Conservation (phyloP, 2,329 filamentous ascomycete species). For the Claviceps sp. region DNA sequence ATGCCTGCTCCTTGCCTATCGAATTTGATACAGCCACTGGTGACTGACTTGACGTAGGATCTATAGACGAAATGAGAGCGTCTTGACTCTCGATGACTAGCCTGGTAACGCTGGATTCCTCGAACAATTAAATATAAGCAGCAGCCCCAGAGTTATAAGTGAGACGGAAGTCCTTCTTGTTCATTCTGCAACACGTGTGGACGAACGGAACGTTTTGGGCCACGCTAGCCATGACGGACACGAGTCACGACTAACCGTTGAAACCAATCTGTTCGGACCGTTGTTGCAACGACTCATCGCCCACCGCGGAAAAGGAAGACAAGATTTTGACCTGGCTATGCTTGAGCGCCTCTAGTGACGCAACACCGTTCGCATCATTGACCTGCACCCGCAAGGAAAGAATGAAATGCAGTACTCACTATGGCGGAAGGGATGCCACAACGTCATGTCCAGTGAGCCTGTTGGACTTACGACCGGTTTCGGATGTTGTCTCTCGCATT, state of each 20-base stretch:
- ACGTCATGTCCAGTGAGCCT: neutral
- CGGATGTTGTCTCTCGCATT: neutral
- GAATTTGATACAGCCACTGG: constrained; percentile 12
- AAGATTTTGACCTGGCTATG: neutral
- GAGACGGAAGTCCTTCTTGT: neutral
- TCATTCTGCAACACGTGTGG: neutral
- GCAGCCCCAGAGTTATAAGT: neutral
- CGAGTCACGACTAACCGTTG: neutral
- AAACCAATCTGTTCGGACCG: neutral
- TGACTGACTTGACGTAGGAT: constrained; percentile 19
- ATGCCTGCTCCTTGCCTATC: constrained; percentile 16
- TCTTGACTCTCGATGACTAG: no score
- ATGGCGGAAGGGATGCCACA: neutral
- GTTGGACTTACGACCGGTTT: neutral
- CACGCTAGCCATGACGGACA: neutral
- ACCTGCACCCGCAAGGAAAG: neutral
- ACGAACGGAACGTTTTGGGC: neutral
- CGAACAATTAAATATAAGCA: neutral
- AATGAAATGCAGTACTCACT: neutral
- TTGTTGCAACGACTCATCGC: neutral
- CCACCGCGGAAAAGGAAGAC: neutral
- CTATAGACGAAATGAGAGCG: neutral
- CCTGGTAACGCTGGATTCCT: neutral
- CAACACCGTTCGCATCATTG: neutral
- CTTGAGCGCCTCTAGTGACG: neutral